Conservation (phyloP, 805 yeast genomes). For the Sungouiella blattae region DNA sequence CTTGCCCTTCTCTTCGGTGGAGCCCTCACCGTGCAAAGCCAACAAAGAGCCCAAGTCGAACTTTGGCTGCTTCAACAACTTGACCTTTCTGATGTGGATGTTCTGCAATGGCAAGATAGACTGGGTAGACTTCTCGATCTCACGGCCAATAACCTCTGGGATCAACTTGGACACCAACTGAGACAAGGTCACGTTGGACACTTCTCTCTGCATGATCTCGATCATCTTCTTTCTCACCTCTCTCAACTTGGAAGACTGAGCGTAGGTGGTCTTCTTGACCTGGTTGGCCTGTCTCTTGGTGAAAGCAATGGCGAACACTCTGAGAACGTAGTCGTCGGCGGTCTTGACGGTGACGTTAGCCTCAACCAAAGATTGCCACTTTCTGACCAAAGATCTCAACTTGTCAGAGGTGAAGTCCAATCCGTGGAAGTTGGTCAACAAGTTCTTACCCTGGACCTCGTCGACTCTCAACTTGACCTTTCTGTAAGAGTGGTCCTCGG, state of each 20-base stretch:
- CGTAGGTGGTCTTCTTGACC: slow-evolving; percentile 7
- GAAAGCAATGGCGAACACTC: slow-evolving; percentile 7
- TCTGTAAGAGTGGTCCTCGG: slow-evolving; percentile 7
- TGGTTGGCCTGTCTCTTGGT: slow-evolving; percentile 7
- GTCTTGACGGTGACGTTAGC: slow-evolving; percentile 7
- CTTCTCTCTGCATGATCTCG: slow-evolving; percentile 6
- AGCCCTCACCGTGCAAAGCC: slow-evolving; percentile 9
- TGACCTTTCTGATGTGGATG: slow-evolving; percentile 10
- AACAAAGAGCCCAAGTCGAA: slow-evolving; percentile 9
- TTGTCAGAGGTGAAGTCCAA: slow-evolving; percentile 7
- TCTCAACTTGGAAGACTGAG: slow-evolving; percentile 5
- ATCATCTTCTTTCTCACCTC: slow-evolving; percentile 6
- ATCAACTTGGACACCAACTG: slow-evolving; percentile 6
- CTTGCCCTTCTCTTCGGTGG: slow-evolving; percentile 9
- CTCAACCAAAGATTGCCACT: slow-evolving; percentile 7
- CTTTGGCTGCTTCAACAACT: slow-evolving; percentile 11
- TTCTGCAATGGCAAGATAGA: slow-evolving; percentile 7
- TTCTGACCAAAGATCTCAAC: slow-evolving; percentile 5
- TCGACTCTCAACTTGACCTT: slow-evolving; percentile 7
- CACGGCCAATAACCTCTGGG: slow-evolving; percentile 7
- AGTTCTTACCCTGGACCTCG: slow-evolving; percentile 8
- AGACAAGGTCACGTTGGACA: slow-evolving; percentile 4
- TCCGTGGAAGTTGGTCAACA: slow-evolving; percentile 9
- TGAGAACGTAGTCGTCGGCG: slow-evolving; percentile 5
- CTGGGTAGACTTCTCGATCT: slow-evolving; percentile 8